A percentile compares a stretch with the other conserved stretches of the same genome.
These are phyloP conservation scores for Thermoascus crustaceus DNA, from an alignment of 2,329 filamentous ascomycete genomes.

Conservation along the genomic window DNA sequence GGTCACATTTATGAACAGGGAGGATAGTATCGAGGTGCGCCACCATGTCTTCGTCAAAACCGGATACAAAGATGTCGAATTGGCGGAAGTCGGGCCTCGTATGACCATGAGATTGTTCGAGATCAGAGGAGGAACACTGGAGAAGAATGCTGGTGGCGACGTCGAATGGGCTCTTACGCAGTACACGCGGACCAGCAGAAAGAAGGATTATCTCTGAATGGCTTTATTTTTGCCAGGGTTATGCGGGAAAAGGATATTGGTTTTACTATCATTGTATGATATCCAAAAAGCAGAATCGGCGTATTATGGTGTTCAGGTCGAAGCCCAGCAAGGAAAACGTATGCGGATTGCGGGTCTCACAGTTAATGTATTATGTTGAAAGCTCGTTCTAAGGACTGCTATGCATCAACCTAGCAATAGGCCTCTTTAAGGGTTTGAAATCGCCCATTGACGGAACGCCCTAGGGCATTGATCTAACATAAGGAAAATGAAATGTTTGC, in stretches of 20 bases:
- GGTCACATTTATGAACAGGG: slow-evolving; percentile 89
- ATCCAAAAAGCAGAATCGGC: not conserved
- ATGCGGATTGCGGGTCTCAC: slow-evolving; percentile 6
- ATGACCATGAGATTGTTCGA: slow-evolving; percentile 98
- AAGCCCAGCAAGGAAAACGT: not conserved
- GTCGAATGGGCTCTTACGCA: slow-evolving; percentile 95
- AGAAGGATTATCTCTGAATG: slow-evolving; percentile 84
- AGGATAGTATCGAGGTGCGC: slow-evolving; percentile 78
- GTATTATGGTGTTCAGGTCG: slow-evolving; percentile 2
- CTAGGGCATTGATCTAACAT: no score
- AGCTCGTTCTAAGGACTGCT: no score
- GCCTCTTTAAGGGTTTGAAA: no score
- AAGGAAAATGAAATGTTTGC: no score
- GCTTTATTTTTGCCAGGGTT: no score
- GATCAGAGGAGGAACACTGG: slow-evolving; percentile 81
- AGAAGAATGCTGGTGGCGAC: slow-evolving; percentile 84
- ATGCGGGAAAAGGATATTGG: no score
- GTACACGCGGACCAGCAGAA: slow-evolving; percentile 85
- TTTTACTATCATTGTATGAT: not conserved
- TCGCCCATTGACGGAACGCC: no score
- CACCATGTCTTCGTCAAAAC: slow-evolving; percentile 94
- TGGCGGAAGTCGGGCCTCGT: slow-evolving; percentile 81
- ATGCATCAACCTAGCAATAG: no score
- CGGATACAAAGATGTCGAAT: slow-evolving; percentile 77
- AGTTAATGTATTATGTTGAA: slow-evolving; percentile 4